Percentiles rank a stretch among this genome's conserved stretches.
phyloP scores from a whole-genome alignment of 2,329 filamentous ascomycete genomes.

The Diplodia scrobiculata region DNA sequence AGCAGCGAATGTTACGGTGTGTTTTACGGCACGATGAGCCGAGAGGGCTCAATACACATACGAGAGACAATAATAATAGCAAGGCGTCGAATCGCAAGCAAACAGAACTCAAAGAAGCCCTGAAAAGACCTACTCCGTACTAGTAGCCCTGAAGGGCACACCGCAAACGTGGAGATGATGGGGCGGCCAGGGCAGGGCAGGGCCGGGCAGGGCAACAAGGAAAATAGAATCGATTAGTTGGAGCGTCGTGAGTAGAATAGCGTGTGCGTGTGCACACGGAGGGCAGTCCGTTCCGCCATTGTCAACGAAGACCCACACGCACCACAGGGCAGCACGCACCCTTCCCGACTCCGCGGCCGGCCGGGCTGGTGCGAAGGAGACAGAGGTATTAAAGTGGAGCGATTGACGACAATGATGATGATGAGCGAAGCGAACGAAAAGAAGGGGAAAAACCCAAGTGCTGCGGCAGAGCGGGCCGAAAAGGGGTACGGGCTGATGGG shows the following conservation, averaged over 20 bases:
- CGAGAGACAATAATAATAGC: neutral
- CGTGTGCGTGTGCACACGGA: neutral
- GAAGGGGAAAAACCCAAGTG: neutral
- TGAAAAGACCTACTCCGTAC: neutral
- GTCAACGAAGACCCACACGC: neutral
- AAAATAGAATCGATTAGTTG: neutral
- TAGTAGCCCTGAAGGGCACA: neutral
- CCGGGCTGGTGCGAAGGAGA: neutral
- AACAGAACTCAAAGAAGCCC: neutral
- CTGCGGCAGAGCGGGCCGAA: neutral
- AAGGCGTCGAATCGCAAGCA: neutral
- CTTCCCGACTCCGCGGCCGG: neutral
- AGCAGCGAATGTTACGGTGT: neutral
- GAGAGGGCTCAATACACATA: neutral
- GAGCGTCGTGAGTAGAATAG: neutral
- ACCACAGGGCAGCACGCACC: neutral
- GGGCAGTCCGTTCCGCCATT: neutral
- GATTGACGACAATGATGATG: neutral
- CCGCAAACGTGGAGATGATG: neutral
- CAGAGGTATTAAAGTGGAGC: neutral
- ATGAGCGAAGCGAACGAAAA: neutral
- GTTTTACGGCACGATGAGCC: neutral
- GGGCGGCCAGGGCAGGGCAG: too few relatives aligned
- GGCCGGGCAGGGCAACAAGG: neutral
- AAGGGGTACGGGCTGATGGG: neutral